Conservation (phyloP, 495 filamentous ascomycete species). For the Aspergillus ostianus region DNA sequence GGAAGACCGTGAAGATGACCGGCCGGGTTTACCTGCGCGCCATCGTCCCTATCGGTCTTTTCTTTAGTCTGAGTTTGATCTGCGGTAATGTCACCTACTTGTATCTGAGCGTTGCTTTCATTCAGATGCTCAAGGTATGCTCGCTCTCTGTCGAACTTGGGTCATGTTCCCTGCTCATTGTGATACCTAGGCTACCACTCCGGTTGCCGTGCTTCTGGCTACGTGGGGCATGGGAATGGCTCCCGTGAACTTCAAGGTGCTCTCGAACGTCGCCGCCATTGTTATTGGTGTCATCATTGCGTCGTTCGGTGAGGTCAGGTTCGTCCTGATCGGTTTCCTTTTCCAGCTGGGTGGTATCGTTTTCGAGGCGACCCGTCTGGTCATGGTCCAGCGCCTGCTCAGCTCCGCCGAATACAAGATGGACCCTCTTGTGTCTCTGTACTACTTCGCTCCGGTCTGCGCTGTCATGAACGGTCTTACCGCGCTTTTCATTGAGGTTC, state of each 20-base stretch:
- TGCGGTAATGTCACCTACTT: slow-evolving; percentile 92
- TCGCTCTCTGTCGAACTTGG: background rate
- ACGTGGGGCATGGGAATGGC: slow-evolving; percentile 81
- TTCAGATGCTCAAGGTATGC: slow-evolving; percentile 93
- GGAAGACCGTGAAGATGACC: slow-evolving; percentile 91
- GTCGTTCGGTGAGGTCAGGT: slow-evolving; percentile 89
- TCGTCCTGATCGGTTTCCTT: slow-evolving; percentile 81
- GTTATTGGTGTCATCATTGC: slow-evolving; percentile 88
- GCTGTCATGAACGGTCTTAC: slow-evolving; percentile 83
- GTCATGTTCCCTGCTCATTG: slow-evolving; percentile 10
- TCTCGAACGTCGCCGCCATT: slow-evolving; percentile 84
- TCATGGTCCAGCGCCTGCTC: slow-evolving; percentile 86
- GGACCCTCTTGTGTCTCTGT: slow-evolving; percentile 92
- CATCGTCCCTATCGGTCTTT: slow-evolving; percentile 88
- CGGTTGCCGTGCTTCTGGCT: slow-evolving; percentile 81
- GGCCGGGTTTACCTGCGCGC: slow-evolving; percentile 85
- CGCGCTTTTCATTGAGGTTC: slow-evolving; percentile 75
- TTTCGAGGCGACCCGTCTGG: slow-evolving; percentile 88
- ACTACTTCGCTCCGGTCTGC: slow-evolving; percentile 94
- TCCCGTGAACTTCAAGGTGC: slow-evolving; percentile 71
- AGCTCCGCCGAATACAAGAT: slow-evolving; percentile 94
- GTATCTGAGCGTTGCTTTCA: slow-evolving; percentile 90
- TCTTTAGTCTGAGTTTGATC: slow-evolving; percentile 92
- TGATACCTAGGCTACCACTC: slow-evolving; percentile 70
- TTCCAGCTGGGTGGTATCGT: slow-evolving; percentile 81